Percentiles rank a stretch among this genome's conserved stretches.
Conservation (phyloP, 2,329 filamentous ascomycete genomes). For the Ascomycota sp. region DNA sequence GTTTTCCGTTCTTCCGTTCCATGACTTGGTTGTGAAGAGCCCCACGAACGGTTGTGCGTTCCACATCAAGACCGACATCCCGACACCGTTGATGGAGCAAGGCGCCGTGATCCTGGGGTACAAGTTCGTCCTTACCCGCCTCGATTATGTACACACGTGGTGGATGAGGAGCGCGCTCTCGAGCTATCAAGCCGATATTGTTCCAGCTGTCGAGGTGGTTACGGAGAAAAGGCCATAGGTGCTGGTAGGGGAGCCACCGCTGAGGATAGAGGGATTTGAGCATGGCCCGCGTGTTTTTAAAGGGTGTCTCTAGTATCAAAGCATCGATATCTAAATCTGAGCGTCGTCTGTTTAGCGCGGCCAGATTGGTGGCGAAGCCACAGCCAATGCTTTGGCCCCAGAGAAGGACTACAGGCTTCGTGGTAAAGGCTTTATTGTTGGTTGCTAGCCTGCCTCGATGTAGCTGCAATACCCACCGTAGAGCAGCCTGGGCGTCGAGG, state of each 20-base stretch:
- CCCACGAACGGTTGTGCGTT: conserved; percentile 19
- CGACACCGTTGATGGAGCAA: conserved; percentile 23
- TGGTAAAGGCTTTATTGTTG: conserved; percentile 2
- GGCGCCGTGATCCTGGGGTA: conserved; percentile 27
- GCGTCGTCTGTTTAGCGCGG: conserved; percentile 13
- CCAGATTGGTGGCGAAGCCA: conserved; percentile 43
- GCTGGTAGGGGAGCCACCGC: conserved; percentile 56
- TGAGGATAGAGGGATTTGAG: conserved; percentile 51
- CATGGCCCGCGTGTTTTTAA: conserved; percentile 48
- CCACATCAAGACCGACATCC: conserved; percentile 22
- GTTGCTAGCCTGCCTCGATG: conserved; percentile 9
- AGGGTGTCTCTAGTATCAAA: conserved; percentile 54
- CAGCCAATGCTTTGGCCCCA: conserved; percentile 65
- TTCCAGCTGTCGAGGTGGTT: conserved; percentile 34
- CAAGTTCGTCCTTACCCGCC: conserved; percentile 35
- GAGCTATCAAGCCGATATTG: conserved; percentile 23
- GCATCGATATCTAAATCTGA: conserved; percentile 19
- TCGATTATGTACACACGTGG: conserved; percentile 28
- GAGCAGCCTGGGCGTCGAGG: conserved; percentile 39
- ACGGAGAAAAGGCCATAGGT: conserved; percentile 51
- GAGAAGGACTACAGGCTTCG: conserved; percentile 26
- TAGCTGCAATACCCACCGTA: conserved; percentile 33
- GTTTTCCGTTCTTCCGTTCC: conserved; percentile 21
- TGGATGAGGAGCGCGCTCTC: conserved; percentile 4
- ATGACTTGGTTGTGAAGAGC: conserved; percentile 36